Percentiles rank a stretch among this genome's conserved stretches.
Conservation (phyloP, 306 rosid species). For the Neltuma alba region DNA sequence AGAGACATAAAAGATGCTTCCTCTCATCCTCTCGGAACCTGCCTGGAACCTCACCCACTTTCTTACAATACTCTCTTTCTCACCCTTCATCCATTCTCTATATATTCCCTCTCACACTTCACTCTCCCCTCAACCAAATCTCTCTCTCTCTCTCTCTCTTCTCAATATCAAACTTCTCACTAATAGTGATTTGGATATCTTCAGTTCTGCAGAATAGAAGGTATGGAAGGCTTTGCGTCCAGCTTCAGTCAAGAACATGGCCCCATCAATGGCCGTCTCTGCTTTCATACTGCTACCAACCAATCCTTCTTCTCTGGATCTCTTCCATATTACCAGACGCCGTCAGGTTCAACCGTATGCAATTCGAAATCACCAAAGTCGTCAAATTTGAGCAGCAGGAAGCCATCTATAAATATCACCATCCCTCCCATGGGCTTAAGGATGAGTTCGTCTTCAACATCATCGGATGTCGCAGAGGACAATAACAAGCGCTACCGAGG, state of each 20-base stretch:
- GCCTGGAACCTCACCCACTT: background rate
- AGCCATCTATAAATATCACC: slow-evolving; percentile 43
- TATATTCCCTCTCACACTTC: slow-evolving; percentile 27
- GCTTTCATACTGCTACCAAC: background rate
- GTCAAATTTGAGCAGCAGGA: slow-evolving; percentile 44
- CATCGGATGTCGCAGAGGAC: background rate
- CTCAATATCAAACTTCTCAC: background rate
- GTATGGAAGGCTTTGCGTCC: slow-evolving; percentile 34
- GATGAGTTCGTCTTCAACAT: background rate
- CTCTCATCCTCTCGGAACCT: background rate
- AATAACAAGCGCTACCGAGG: slow-evolving; percentile 46
- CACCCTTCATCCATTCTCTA: slow-evolving; percentile 8
- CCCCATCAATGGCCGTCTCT: background rate
- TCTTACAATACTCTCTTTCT: background rate
- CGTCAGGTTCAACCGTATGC: background rate
- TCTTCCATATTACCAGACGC: background rate
- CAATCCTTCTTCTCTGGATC: background rate
- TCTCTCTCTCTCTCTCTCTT: background rate
- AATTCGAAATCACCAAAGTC: slow-evolving; percentile 42
- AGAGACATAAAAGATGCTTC: background rate
- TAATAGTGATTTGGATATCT: background rate
- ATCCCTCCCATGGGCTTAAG: slow-evolving; percentile 38
- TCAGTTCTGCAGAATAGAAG: background rate
- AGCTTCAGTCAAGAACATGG: slow-evolving; percentile 13
- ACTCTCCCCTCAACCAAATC: slow-evolving; percentile 36